Base-by-base conservation (phyloP, 73 alveolate genomes). In the Paramecium caudatum region DNA sequence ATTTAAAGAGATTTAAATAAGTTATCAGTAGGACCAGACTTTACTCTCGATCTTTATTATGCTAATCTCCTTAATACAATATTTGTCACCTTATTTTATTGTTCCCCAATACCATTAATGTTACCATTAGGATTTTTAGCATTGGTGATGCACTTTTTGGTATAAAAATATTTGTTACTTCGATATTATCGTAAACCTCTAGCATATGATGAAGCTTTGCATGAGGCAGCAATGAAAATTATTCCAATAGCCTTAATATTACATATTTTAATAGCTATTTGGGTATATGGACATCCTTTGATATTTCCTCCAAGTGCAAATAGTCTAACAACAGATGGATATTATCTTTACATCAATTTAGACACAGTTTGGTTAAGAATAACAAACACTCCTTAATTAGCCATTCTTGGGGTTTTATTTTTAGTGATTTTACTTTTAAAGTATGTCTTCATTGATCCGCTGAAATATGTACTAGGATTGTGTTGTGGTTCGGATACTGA, bases 261-360 rank as follows among this genome's bases (percentile, higher is more conserved):
- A 55, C 98, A 94, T 81, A 36, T 90, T 47, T 46, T 88, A 9
- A 48, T 94, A n/a, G 94, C 94, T 7, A 69, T 94, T 34, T 92
- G 94, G 92, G 37, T 82, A 41, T 94, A 82, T 81, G 98, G 96
- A 15, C 78, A 91, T 25, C 91, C 93, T 19, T 91, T 47, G 19
- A 83, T 93, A 36, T 93, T 93, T 88, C 96, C 95, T 41, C 43
- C 43, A 27, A 21, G 32, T 2, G 17, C 68, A 6, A 34, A 36
- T 39, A 23, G 69, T 74, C 88, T 74, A 23, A n/a, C 6, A 1
- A 47, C 49, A 5, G 43, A 23, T 74, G 88, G 70, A 12, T 23
- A 30, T 4, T 1, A 15, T 8, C 8, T 74, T 5, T 21, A 36
- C 6, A 43, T 74, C 1, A 8, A 32, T 7, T 19, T 41, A 8